phyloP scores from a whole-genome alignment of 164 flowering plant genomes.

The Aristolochia contorta region DNA sequence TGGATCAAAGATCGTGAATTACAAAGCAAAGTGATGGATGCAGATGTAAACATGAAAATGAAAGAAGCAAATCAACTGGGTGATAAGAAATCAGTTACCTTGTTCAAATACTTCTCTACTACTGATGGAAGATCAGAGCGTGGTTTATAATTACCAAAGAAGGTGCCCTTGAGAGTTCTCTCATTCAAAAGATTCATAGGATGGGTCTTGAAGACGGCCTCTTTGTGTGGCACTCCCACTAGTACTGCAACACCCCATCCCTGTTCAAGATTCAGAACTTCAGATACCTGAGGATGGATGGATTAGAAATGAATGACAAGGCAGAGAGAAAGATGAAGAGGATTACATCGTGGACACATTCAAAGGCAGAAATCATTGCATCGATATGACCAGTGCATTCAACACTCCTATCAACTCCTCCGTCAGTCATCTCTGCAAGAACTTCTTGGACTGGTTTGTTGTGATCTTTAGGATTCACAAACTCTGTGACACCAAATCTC shows the following conservation, averaged over 20 bases:
- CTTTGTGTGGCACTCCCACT: conserved; percentile 57
- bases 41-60: no score
- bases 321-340: no score
- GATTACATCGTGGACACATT: conserved; percentile 40
- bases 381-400: conserved; percentile 42
- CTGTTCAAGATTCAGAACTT: conserved; percentile 19
- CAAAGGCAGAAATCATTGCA: conserved; percentile 53
- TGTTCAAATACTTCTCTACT: conserved; percentile 67
- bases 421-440: conserved; percentile 43
- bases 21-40: not conserved
- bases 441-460: conserved; percentile 53
- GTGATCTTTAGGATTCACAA: conserved; percentile 41
- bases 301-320: no score
- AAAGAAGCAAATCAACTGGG: not conserved
- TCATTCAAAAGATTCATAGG: conserved; percentile 56
- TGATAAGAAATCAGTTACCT: conserved; percentile 22
- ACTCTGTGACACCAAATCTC: conserved; percentile 47
- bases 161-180: conserved; percentile 66
- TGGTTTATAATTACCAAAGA: conserved; percentile 66
- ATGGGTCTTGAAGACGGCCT: conserved; percentile 48
- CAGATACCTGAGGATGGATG: no score
- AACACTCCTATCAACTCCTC: conserved; percentile 46
- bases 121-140: conserved; percentile 52
- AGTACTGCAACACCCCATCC: conserved; percentile 73
- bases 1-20: conserved; percentile 4